Percentiles rank a stretch among this genome's conserved stretches.
Conservation (phyloP, 108 stramenopile species). For the Conticribra guillardii region DNA sequence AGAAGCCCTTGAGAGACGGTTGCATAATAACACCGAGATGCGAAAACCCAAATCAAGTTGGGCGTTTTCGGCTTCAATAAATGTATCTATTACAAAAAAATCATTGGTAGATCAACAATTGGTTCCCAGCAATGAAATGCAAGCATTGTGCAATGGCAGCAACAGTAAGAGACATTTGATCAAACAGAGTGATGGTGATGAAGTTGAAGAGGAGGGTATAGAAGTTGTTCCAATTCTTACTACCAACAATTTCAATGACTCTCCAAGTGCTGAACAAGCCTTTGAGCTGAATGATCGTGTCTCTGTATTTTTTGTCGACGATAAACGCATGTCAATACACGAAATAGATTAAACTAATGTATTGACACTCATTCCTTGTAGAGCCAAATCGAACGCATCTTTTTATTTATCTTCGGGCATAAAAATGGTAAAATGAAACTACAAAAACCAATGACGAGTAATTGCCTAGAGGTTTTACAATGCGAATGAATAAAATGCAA, state of each 20-base stretch:
- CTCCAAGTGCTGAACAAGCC: no score
- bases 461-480: no score
- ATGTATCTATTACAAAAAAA: slow-evolving; percentile 9
- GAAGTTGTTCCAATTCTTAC: slow-evolving; percentile 16
- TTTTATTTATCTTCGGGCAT: no score
- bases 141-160: neutral
- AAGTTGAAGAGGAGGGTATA: slow-evolving; percentile 2
- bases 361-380: no score
- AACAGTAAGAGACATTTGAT: neutral
- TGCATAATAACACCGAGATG: neutral
- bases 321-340: no score
- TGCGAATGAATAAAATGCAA: no score
- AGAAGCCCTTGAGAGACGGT: slow-evolving; percentile 4
- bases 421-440: no score
- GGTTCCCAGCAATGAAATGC: neutral
- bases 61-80: slow-evolving; percentile 14
- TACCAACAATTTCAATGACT: neutral
- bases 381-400: no score
- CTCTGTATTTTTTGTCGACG: neutral
- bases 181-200: slow-evolving; percentile 1
- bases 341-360: no score
- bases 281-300: neutral
- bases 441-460: no score
- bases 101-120: neutral
- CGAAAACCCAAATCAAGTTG: slow-evolving; percentile 3